A percentile compares a stretch with the other conserved stretches of the same genome.
Conservation (phyloP, 2,329 filamentous ascomycete genomes). For the Epichloe gansuensis region DNA sequence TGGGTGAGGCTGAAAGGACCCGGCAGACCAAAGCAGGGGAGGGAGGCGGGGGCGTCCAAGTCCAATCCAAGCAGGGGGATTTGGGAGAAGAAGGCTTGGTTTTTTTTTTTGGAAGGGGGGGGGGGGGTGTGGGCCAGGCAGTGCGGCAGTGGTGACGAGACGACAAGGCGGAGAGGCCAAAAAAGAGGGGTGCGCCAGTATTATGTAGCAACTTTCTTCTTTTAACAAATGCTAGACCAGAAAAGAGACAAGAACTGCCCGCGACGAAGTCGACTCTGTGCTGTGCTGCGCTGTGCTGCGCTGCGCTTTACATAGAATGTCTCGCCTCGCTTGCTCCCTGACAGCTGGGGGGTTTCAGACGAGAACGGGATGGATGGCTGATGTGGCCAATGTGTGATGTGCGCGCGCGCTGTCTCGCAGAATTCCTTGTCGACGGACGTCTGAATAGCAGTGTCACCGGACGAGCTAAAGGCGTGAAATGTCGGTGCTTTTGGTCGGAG, state of each 20-base stretch:
- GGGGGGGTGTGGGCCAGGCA: background rate
- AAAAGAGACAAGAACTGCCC: too few species aligned
- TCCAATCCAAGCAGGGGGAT: background rate
- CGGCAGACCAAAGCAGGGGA: constrained; percentile 2
- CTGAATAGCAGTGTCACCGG: too few species aligned
- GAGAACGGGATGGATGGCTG: background rate
- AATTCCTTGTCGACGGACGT: background rate
- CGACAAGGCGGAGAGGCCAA: constrained; percentile 4
- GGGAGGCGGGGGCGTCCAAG: background rate
- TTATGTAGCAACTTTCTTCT: background rate
- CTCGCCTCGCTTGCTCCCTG: constrained; percentile 4
- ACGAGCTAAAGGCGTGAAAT: too few species aligned
- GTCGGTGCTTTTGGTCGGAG: too few species aligned
- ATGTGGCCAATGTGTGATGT: background rate
- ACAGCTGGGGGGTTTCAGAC: constrained; percentile 3
- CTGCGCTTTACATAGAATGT: background rate
- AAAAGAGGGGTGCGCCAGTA: background rate
- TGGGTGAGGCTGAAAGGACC: constrained; percentile 9
- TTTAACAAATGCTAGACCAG: too few species aligned
- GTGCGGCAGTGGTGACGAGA: constrained; percentile 6
- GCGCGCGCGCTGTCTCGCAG: background rate
- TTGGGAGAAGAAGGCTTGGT: background rate
- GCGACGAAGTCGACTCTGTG: too few species aligned
- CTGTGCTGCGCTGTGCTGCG: background rate
- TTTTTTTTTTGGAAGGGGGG: background rate